Evolutionary conservation across 495 filamentous ascomycete genomes (phyloP), one percentile per base, ranked within the genome.

Genomic region (Tirmania nivea): DNA sequence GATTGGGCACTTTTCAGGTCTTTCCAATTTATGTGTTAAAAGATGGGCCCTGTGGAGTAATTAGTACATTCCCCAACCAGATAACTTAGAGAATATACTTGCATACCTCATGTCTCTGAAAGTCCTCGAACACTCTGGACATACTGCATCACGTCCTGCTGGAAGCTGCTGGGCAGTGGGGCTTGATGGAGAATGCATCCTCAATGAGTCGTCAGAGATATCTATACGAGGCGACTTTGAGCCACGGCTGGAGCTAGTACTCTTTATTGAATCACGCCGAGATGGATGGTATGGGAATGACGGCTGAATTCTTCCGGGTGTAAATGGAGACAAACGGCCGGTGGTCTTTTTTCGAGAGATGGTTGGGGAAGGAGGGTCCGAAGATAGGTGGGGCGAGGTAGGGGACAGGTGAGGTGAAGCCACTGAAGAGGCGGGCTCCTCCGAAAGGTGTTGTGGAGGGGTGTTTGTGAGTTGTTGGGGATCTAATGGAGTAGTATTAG

Each of bases 1-100:
- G 53, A 96, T 95, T 1, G 90, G 90, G 64, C 90, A 99, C 64
- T 99, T 99, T 55, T 96, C 89, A 0, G 90, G 90, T 14, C 90
- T 74, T 65, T 95, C 88, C 52, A 80, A 80, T 68, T 88, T 84
- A 67, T 99, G 90, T 1, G 90, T 99, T 52, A 96, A 74, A 83
- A 93, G 87, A 66, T 99, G 90, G 6, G 90, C 88, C 60, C 89
- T 90, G 52, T 93, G 39, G 25, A 31, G 25, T 3, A 31, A 31
- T 31, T 31, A 31, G 68, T 31, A 31, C 25, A 31, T 31, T 7
- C 25, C 25, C 25, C 25, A 31, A 31, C 25, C 25, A 31, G 7
- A 5, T 25, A 25, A 31, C 2, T 31, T 31, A 31, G 25, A 31
- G 25, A 7, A 31, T 37, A 17, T n/a, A 11, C 34, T n/a, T 19